Evolutionary conservation across 306 rosid species (phyloP).

Genomic region (Quercus ilex): DNA sequence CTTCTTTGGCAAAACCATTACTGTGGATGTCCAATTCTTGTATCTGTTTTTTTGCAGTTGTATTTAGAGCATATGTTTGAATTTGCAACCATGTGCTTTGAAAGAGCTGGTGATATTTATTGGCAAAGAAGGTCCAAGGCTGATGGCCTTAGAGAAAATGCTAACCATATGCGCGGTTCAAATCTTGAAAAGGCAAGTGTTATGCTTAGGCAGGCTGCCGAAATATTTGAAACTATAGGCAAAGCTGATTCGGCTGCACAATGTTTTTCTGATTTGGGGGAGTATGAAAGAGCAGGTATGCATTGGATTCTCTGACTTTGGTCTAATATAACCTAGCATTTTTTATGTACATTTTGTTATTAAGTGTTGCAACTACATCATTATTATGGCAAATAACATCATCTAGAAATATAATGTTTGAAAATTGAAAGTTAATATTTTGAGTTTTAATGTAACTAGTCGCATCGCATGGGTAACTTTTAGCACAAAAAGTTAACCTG

Average conservation of each 20-base stretch:
- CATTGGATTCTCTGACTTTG: not conserved
- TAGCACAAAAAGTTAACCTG: too few species aligned
- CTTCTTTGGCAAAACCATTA: not conserved
- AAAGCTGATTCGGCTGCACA: slow-evolving; percentile 60
- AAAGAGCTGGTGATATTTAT: slow-evolving; percentile 61
- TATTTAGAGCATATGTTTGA: slow-evolving; percentile 53
- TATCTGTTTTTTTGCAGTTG: slow-evolving; percentile 35
- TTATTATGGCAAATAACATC: not conserved
- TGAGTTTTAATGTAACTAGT: not conserved
- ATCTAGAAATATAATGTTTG: not conserved
- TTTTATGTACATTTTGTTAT: not conserved
- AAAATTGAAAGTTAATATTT: not conserved
- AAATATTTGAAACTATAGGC: slow-evolving; percentile 59
- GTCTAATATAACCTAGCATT: not conserved
- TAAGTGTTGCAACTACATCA: not conserved
- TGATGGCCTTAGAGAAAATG: slow-evolving; percentile 53
- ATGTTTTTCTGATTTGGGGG: slow-evolving; percentile 66
- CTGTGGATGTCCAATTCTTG: not conserved
- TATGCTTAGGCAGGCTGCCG: slow-evolving; percentile 66
- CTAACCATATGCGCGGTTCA: slow-evolving; percentile 38
- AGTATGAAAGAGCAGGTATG: slow-evolving; percentile 67
- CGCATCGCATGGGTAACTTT: too few species aligned
- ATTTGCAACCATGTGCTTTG: slow-evolving; percentile 80
- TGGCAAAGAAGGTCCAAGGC: slow-evolving; percentile 81
- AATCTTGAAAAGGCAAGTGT: slow-evolving; percentile 49